Percentiles rank a stretch among this genome's conserved stretches.
These are phyloP conservation scores for Porogramme epimiltina DNA, from an alignment of 1,284 basidiomycete species.

Conservation along the genomic window DNA sequence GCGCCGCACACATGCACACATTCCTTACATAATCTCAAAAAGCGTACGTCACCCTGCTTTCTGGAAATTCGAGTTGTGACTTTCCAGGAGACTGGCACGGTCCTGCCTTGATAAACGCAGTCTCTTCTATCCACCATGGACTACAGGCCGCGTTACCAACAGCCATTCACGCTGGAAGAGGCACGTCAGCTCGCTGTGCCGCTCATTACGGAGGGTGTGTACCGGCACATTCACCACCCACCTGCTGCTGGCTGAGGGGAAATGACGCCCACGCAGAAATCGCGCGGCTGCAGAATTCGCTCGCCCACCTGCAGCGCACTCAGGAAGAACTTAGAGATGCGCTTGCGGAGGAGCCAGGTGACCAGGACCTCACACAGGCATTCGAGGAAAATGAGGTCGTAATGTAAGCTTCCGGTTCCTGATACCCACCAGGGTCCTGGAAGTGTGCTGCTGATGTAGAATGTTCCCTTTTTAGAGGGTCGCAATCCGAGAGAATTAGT, in stretches of 20 bases:
- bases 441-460: neutral
- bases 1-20: conserved; percentile 14
- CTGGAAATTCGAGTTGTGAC: neutral
- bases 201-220: conserved; percentile 69
- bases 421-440: neutral
- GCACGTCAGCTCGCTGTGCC: conserved; percentile 66
- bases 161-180: conserved; percentile 76
- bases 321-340: conserved; percentile 60
- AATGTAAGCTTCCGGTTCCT: conserved; percentile 42
- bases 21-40: conserved; percentile 17
- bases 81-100: neutral
- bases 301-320: conserved; percentile 63
- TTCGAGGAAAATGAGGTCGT: conserved; percentile 54
- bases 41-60: neutral
- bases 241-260: neutral
- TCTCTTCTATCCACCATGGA: conserved; percentile 56
- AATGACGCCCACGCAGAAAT: conserved; percentile 54
- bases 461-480: conserved; percentile 45
- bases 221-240: neutral
- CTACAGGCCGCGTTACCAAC: conserved; percentile 63
- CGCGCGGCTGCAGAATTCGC: conserved; percentile 70
- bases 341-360: conserved; percentile 36
- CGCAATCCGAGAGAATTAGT: conserved; percentile 69
- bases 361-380: conserved; percentile 49
- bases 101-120: neutral